A percentile compares a stretch with the other conserved stretches of the same genome.
These are phyloP conservation scores for Pseudoneurospora amorphoporcata DNA, from an alignment of 495 filamentous ascomycete genomes.

Conservation along the genomic window DNA sequence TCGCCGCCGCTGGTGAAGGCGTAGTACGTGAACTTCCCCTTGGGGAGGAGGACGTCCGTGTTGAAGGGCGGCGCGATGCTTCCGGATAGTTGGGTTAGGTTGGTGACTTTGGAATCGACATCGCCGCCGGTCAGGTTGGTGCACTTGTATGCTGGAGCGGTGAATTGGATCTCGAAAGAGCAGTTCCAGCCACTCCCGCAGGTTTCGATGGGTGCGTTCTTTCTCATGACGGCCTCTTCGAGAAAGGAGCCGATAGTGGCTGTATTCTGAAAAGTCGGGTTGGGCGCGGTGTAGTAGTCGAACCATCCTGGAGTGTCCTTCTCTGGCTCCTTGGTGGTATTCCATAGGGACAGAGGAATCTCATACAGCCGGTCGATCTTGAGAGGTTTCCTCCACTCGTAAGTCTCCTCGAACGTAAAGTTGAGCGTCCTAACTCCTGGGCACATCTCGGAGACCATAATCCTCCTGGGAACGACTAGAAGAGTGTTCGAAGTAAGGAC, in stretches of 20 bases:
- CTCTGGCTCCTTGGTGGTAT: conserved; percentile 18
- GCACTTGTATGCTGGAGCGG: conserved; percentile 27
- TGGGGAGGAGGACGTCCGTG: conserved; percentile 22
- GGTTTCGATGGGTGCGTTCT: conserved; percentile 17
- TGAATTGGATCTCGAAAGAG: conserved; percentile 23
- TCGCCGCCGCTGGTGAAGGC: conserved; percentile 26
- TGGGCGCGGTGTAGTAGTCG: conserved; percentile 27
- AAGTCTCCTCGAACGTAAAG: conserved; percentile 24
- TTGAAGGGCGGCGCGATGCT: conserved; percentile 19
- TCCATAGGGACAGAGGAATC: conserved; percentile 23
- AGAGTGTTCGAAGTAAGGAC: conserved; percentile 30
- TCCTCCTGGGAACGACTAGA: conserved; percentile 15
- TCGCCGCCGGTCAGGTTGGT: conserved; percentile 22
- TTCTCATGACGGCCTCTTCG: conserved; percentile 17
- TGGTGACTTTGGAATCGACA: conserved; percentile 15
- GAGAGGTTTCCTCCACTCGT: conserved; percentile 24
- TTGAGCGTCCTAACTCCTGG: conserved; percentile 24
- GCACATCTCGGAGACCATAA: conserved; percentile 10
- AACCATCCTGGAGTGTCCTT: conserved; percentile 17
- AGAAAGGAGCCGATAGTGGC: conserved; percentile 22
- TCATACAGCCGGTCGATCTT: conserved; percentile 19
- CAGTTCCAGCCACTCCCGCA: conserved; percentile 32
- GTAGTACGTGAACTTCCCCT: conserved; percentile 25
- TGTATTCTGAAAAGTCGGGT: conserved; percentile 14
- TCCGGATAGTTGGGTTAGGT: conserved; percentile 21